Evolutionary conservation across 2,329 filamentous ascomycete genomes (phyloP), one percentile per base, ranked within the genome.

Genomic region (Neonectria sp.): DNA sequence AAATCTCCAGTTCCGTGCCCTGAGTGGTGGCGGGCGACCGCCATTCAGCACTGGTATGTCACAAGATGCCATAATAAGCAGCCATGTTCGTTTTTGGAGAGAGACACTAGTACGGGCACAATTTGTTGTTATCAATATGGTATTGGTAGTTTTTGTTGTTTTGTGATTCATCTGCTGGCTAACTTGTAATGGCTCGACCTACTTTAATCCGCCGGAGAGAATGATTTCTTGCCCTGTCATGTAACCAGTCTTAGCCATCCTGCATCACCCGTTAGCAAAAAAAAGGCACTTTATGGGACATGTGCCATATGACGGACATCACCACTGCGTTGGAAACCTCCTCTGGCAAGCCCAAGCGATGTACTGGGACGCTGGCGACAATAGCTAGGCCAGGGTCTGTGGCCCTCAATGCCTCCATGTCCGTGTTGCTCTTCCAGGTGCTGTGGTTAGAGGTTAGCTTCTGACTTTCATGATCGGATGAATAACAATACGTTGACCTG

Each of bases 371-470:
- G 15, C 75, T 75, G 0, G 76, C 74, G 0, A 79, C 79, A 33
- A 82, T 79, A 0, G 78, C 79, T 0, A 82, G 74, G 1, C 80
- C 80, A 0, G 79, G 77, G 9, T 82, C 80, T 1, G 73, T 65
- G 1, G 69, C 68, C 24, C 69, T 75, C 7, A 82, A 51, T 2
- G 67, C 69, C 2, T 81, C 79, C 12, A 81, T 62, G 53, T 80
- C 70, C 0, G 75, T 69, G 4, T 73, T 73, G 52, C 71, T 79
- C 24, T 64, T 67, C 79, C 78, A 81, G 1, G 73, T 77, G 2
- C 79, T 81, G 1, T 11, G 12, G 13, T 3, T n/a, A 6, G 55
- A 60, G 27, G 63, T 48, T 7, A 31, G 25, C 5, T 4, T 12
- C 4, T 9, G 8, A 9, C 0, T 9, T 27, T 17, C 6, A n/a